Base-by-base conservation (phyloP, 164 flowering plant genomes). In the Nelumbo lutea region DNA sequence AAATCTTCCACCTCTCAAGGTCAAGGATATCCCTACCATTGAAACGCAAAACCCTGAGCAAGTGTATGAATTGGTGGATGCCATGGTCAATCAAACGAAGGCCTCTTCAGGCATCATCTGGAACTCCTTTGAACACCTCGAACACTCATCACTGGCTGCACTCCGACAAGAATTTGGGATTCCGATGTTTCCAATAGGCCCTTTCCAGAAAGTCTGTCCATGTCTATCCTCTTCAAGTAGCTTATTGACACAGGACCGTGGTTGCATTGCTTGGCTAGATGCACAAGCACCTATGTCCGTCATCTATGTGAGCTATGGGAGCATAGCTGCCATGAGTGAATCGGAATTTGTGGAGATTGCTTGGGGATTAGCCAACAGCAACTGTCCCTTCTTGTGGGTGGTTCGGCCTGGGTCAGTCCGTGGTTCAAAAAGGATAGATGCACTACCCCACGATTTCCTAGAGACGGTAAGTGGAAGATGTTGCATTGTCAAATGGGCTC, bases 281-380 rank as follows among this genome's bases (percentile, higher is more conserved):
- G 53, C 68, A 42, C 86, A 81, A 46, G 68, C 71, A 10, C 78
- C 78, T 0, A 69, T 59, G n/a, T 82, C 86, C 0, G 86, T 83
- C 0, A 40, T 85, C 13, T 85, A 85, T 52, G 83, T 83, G 1
- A 83, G 86, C 77, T 79, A 79, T 65, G 88, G 88, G 5, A 83
- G 83, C 59, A 0, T 80, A 4, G 83, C 75, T 2, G 47, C 56
- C 8, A 40, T 75, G 1, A 56, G 42, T 8, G 65, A 68, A 15
- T 15, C 56, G 3, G 66, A 80, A 9, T 73, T 83, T 43, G 4
- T 47, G 61, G 85, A 81, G 66, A 62, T 81, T 9, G 84, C 85
- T 13, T 75, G 71, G 76, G 88, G 86, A 3, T 44, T 85, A 65
- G 83, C 77, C 66, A 75, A 77, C 39, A 75, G 83, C 72, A 45